phyloP scores from a whole-genome alignment of 768 basidiomycete genomes.

The Gloeophyllum trabeum region DNA sequence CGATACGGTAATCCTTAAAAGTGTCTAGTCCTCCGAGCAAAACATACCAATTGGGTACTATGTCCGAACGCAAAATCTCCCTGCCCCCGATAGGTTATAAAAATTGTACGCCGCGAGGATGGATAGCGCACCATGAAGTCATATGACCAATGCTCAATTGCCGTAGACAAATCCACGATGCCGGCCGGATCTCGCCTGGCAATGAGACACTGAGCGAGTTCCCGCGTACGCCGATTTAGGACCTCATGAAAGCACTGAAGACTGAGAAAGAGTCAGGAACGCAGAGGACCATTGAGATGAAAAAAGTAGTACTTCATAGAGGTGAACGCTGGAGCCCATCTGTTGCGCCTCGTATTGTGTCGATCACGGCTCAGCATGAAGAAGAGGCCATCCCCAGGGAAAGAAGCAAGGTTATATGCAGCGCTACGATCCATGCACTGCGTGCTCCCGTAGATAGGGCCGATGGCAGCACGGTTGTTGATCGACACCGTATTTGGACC shows the following conservation, averaged over 20 bases:
- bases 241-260: background rate
- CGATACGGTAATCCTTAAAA: background rate
- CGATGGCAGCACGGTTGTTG: background rate
- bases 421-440: background rate
- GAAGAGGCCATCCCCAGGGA: background rate
- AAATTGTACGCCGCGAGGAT: background rate
- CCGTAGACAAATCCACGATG: background rate
- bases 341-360: background rate
- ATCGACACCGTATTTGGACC: background rate
- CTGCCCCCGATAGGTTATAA: background rate
- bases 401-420: background rate
- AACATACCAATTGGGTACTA: background rate
- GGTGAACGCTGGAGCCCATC: background rate
- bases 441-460: background rate
- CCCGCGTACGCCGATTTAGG: background rate
- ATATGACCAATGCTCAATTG: background rate
- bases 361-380: background rate
- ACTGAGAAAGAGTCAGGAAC: background rate
- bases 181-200: background rate
- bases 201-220: background rate
- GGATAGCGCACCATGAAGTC: background rate
- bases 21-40: background rate
- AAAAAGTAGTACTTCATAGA: background rate
- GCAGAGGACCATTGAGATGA: background rate
- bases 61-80: background rate